These are phyloP conservation scores for Draba incana DNA, from an alignment of 345 rosid genomes.

Conservation along the genomic window DNA sequence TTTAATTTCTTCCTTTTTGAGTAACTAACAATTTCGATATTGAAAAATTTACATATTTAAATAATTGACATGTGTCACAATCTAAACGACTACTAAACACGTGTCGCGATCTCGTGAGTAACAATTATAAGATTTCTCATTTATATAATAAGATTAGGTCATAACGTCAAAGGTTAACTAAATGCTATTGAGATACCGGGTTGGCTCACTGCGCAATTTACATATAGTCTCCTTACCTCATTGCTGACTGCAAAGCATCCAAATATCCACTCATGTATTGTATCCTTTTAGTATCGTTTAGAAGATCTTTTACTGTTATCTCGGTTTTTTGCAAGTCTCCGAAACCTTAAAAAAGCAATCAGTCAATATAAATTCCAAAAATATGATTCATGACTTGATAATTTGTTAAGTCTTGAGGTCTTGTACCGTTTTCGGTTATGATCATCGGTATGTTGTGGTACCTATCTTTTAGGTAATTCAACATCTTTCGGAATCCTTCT, in stretches of 20 bases:
- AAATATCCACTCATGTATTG: conserved; percentile 58
- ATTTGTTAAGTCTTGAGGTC: conserved; percentile 28
- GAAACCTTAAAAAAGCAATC: conserved; percentile 41
- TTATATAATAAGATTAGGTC: too few species aligned
- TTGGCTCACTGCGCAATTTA: not conserved
- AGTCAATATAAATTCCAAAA: conserved; percentile 2
- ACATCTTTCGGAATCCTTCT: conserved; percentile 51
- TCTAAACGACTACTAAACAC: too few species aligned
- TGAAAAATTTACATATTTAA: too few species aligned
- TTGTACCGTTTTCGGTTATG: conserved; percentile 69
- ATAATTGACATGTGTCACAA: too few species aligned
- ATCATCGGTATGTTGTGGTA: conserved; percentile 57
- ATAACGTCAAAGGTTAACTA: not conserved
- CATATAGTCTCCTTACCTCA: conserved; percentile 48
- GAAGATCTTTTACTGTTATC: conserved; percentile 28
- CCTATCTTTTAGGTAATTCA: conserved; percentile 55
- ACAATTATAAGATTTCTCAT: too few species aligned
- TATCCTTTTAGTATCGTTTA: conserved; percentile 58
- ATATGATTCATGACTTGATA: not conserved
- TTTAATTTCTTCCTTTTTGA: too few species aligned
- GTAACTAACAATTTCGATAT: too few species aligned
- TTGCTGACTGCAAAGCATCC: conserved; percentile 51
- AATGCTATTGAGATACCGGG: not conserved
- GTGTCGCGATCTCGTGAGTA: too few species aligned
- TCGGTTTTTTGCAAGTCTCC: conserved; percentile 45